Evolutionary conservation across 768 basidiomycete genomes (phyloP).

Genomic region (Russula earlei): DNA sequence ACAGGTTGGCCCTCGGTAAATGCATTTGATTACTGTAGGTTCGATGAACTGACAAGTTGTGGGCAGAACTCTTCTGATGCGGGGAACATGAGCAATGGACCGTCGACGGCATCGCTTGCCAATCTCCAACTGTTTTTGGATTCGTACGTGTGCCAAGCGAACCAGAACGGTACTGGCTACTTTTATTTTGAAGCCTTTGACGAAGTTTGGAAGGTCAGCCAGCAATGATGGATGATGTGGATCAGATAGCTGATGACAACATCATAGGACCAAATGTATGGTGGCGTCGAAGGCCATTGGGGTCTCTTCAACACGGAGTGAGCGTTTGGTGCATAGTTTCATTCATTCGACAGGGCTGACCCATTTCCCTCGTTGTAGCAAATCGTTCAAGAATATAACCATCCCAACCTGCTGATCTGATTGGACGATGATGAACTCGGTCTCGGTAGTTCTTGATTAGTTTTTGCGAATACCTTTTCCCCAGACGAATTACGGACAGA

Average conservation of each 20-base stretch:
- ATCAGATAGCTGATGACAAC: not conserved
- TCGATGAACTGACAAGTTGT: not conserved
- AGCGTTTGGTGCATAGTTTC: slow-evolving; percentile 16
- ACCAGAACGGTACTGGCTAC: slow-evolving; percentile 69
- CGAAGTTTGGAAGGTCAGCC: slow-evolving; percentile 70
- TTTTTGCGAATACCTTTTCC: too few species aligned
- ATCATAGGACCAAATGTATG: slow-evolving; percentile 46
- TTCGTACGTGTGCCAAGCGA: slow-evolving; percentile 82
- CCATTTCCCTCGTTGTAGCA: slow-evolving; percentile 34
- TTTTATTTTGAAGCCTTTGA: slow-evolving; percentile 86
- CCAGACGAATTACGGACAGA: too few species aligned
- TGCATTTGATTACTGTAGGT: not conserved
- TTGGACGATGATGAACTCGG: not conserved
- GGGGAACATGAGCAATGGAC: slow-evolving; percentile 54
- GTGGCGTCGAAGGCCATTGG: slow-evolving; percentile 75
- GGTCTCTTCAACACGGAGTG: slow-evolving; percentile 56
- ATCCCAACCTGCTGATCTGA: slow-evolving; percentile 45
- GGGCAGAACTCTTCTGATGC: slow-evolving; percentile 50
- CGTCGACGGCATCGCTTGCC: slow-evolving; percentile 47
- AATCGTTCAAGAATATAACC: slow-evolving; percentile 60
- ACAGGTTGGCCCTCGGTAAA: slow-evolving; percentile 77
- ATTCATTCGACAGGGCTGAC: not conserved
- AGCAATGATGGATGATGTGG: not conserved
- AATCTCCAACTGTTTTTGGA: slow-evolving; percentile 79
- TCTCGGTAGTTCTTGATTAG: too few species aligned